phyloP scores from a whole-genome alignment of 371 early-diverging fungal genomes.

The Mortierella sp. region DNA sequence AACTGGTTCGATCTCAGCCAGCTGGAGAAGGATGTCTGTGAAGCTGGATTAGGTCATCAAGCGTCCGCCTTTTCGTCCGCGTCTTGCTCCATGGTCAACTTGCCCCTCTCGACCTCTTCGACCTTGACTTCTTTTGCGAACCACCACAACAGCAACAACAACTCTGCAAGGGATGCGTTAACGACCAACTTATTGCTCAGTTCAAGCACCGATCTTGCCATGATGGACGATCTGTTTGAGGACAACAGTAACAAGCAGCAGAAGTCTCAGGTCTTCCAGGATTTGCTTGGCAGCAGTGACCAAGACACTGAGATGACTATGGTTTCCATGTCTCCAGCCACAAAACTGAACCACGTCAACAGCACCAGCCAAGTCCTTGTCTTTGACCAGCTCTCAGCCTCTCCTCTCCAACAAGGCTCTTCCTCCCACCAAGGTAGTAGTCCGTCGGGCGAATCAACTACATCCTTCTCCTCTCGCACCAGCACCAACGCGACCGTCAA shows the following conservation, averaged over 20 bases:
- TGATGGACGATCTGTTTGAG: conserved; percentile 38
- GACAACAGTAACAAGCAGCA: background rate
- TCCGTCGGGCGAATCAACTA: background rate
- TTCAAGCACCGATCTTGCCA: conserved; percentile 47
- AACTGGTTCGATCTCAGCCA: conserved; percentile 52
- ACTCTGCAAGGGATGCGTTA: background rate
- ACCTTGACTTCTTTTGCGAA: conserved; percentile 24
- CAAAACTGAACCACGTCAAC: conserved; percentile 18
- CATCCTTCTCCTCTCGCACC: conserved; percentile 13
- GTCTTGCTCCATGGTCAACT: conserved; percentile 24
- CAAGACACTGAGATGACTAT: conserved; percentile 35
- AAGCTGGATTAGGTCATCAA: conserved; percentile 23
- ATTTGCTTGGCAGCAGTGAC: background rate
- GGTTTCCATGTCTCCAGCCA: conserved; percentile 9
- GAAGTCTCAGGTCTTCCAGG: background rate
- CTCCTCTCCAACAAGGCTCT: background rate
- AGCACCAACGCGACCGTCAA: background rate
- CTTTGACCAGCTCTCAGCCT: conserved; percentile 25
- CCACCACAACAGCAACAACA: background rate
- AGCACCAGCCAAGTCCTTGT: conserved; percentile 51
- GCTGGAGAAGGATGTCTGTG: conserved; percentile 48
- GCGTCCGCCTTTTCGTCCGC: conserved; percentile 37
- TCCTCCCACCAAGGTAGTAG: background rate
- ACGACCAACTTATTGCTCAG: conserved; percentile 36
- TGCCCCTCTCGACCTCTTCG: conserved; percentile 35